Base-by-base conservation (phyloP, 2,329 filamentous ascomycete species). In the Phoma sp. region DNA sequence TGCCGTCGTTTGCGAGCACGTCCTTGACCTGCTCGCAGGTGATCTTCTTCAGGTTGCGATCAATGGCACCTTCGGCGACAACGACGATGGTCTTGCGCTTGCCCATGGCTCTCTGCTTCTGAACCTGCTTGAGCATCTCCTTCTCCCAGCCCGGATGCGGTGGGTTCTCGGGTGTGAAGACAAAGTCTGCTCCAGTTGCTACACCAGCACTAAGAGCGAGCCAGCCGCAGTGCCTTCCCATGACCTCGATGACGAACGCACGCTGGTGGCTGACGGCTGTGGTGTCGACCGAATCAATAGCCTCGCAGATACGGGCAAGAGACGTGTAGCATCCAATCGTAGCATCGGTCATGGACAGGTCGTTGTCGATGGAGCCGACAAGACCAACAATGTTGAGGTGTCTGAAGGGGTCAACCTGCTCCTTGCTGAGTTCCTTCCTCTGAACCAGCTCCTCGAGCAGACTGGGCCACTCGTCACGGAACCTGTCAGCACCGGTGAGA, bases 61-160 rank as follows among this genome's bases (percentile, higher is more conserved):
- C 72, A n/a, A 72, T 70, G 37, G 95, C 95, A 64, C 95, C 95
- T 78, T 99, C 95, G 47, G 95, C 95, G 47, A 99, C 90, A 68
- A 99, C 96, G 69, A 99, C 94, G 68, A 98, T 98, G 1, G 95
- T 98, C 82, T 96, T 96, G 69, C 95, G 86, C 84, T 98, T 99
- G 71, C 95, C 95, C 71, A 92, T 84, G 59, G 84, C 82, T 63
- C 95, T 88, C 78, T 98, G 95, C 88, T 95, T 73, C 60, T 67
- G 60, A 50, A 63, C 55, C 55, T 68, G 61, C 69, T 54, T 68
- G 59, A 66, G 63, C 61, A 70, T 70, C 21, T 69, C 63, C 31
- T 62, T 85, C 74, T 90, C 87, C 95, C 95, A 99, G 69, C 94
- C 89, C 60, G 91, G 87, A 56, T 87, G 84, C 40, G 92, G 91